Evolutionary conservation across 1,284 basidiomycete species (phyloP), one percentile per base, ranked within the genome.

Genomic region (Ustilago vetiveriae): DNA sequence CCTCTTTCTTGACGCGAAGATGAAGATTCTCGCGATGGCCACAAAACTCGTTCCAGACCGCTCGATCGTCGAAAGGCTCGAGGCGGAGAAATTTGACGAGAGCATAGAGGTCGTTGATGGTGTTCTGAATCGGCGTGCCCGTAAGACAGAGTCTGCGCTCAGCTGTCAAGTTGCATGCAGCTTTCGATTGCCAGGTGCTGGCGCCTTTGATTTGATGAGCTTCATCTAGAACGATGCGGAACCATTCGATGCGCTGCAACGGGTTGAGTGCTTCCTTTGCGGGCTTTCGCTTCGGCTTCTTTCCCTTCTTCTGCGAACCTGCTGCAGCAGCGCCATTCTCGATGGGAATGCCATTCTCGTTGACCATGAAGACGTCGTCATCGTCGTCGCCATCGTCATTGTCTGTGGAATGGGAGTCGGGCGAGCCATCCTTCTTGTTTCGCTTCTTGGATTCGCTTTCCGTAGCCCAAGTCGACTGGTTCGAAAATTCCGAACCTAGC

Each of bases 61-160:
- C 88, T 82, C 95, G 94, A 82, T 98, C 93, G 74, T 95, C 91
- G 75, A 98, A 90, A 0, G 96, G 96, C 35, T 89, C 87, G 54
- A 98, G 84, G 8, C 94, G 91, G 42, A 99, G 85, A 84, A 99
- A 98, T 82, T 94, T 94, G 86, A 99, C 89, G 54, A 98, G 86
- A 1, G 96, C 94, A 83, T 90, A 98, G 42, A 99, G 90, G 79
- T 99, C 96, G 83, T 98, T 95, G 55, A 98, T 88, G 81, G 94
- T 94, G 86, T 98, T 99, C 84, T 98, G 96, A 38, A 99, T 92
- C 0, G 96, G 96, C 7, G 96, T 99, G 62, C 96, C 96, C 9
- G 95, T 97, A 35, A 98, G 85, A 79, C 92, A 96, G 39, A 98
- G 85, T 19, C 96, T 89, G 49, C 96, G 89, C 79, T 97, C 92